Percentiles rank a stretch among this genome's conserved stretches.
Conservation (phyloP, 1,284 basidiomycete genomes). For the Xerocomus cyaneibrunnescens region DNA sequence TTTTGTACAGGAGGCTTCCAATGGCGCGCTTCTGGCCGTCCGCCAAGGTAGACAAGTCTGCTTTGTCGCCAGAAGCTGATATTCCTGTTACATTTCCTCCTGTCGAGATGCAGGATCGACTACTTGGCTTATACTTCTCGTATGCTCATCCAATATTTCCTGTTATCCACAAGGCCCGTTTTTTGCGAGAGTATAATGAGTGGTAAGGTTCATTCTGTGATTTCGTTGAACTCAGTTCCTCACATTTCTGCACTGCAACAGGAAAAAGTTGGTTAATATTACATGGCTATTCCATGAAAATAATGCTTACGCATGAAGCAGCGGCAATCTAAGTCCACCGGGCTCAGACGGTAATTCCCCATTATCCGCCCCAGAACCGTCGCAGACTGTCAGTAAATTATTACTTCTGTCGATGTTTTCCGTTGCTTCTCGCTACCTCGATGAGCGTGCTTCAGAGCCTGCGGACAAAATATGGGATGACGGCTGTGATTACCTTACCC, state of each 20-base stretch:
- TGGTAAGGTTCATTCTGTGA: slow-evolving; percentile 41
- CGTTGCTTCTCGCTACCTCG: slow-evolving; percentile 69
- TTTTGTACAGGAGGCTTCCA: slow-evolving; percentile 60
- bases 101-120: slow-evolving; percentile 57
- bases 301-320: slow-evolving; percentile 13
- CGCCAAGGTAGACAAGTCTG: slow-evolving; percentile 37
- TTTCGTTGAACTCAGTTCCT: neutral
- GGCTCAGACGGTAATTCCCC: slow-evolving; percentile 15
- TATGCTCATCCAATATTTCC: slow-evolving; percentile 81
- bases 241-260: slow-evolving; percentile 17
- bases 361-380: slow-evolving; percentile 44
- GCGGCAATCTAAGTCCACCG: slow-evolving; percentile 17
- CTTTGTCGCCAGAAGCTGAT: slow-evolving; percentile 43
- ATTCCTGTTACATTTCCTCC: slow-evolving; percentile 54
- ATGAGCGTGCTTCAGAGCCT: slow-evolving; percentile 46
- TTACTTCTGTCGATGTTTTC: slow-evolving; percentile 79
- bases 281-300: neutral
- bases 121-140: slow-evolving; percentile 75
- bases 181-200: slow-evolving; percentile 62
- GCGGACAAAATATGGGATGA: slow-evolving; percentile 69
- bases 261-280: slow-evolving; percentile 36
- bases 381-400: slow-evolving; percentile 66
- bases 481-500: slow-evolving; percentile 64
- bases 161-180: slow-evolving; percentile 69
- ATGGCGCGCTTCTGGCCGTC: slow-evolving; percentile 75